These are phyloP conservation scores for Peniophora sp. DNA, from an alignment of 1,284 basidiomycete species.

Conservation along the genomic window DNA sequence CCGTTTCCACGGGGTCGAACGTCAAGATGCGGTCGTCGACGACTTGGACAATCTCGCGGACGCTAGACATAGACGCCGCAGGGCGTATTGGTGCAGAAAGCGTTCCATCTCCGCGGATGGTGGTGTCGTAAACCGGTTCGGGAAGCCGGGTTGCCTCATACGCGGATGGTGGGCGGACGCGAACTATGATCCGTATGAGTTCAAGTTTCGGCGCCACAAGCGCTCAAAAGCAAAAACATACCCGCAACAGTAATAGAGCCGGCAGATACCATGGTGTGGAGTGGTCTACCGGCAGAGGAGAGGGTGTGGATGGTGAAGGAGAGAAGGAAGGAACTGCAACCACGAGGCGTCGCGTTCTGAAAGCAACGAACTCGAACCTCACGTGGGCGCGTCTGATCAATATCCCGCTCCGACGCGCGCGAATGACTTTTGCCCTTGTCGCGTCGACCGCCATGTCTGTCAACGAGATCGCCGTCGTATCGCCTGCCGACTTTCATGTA, in stretches of 20 bases:
- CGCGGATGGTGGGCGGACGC: constrained; percentile 80
- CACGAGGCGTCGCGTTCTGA: constrained; percentile 4
- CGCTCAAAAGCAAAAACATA: constrained; percentile 21
- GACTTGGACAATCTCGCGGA: constrained; percentile 72
- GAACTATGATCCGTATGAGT: constrained; percentile 45
- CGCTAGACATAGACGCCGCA: constrained; percentile 40
- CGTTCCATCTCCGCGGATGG: constrained; percentile 75
- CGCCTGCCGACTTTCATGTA: constrained; percentile 94
- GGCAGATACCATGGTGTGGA: constrained; percentile 61
- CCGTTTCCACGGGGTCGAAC: constrained; percentile 91
- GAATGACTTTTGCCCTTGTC: neutral
- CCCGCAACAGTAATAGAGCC: constrained; percentile 85
- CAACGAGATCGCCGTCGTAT: constrained; percentile 40
- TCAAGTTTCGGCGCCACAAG: constrained; percentile 4
- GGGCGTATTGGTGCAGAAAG: constrained; percentile 60
- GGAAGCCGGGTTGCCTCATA: constrained; percentile 80
- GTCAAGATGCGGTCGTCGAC: constrained; percentile 84
- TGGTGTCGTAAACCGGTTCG: constrained; percentile 57
- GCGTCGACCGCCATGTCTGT: constrained; percentile 18
- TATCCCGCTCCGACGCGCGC: neutral
- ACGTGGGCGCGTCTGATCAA: constrained; percentile 13
- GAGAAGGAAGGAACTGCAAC: constrained; percentile 3
- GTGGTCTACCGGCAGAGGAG: constrained; percentile 3
- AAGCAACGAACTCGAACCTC: constrained; percentile 8
- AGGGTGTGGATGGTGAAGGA: constrained; percentile 5